phyloP scores from a whole-genome alignment of 1,284 basidiomycete genomes.

The Ustilago tritici region DNA sequence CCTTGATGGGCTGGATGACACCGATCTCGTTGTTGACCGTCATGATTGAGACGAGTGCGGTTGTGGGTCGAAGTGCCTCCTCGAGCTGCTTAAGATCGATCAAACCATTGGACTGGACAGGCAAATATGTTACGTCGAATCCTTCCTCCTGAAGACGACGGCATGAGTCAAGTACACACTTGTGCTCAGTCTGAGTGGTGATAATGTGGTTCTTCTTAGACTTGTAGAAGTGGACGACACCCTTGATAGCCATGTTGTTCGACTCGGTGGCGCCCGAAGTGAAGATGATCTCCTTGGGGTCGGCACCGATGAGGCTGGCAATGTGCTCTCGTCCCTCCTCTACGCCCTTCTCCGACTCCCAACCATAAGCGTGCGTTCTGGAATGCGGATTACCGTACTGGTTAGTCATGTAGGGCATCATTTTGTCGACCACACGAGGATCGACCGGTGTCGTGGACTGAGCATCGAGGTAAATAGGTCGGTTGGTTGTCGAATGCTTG shows the following conservation, averaged over 20 bases:
- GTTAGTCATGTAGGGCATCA: conserved; percentile 95
- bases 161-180: conserved; percentile 98
- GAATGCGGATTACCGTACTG: conserved; percentile 99
- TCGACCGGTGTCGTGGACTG: conserved; percentile 92
- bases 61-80: conserved; percentile 83
- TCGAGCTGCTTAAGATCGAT: conserved; percentile 82
- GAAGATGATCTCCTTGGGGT: conserved; percentile 95
- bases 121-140: conserved; percentile 96
- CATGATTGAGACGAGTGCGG: conserved; percentile 94
- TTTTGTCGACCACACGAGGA: conserved; percentile 94
- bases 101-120: conserved; percentile 88
- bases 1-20: conserved; percentile 95
- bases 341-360: conserved; percentile 96
- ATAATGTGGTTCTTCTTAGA: conserved; percentile 73
- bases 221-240: conserved; percentile 84
- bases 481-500: conserved; percentile 49
- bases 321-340: conserved; percentile 92
- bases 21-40: conserved; percentile 99
- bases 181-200: conserved; percentile 81
- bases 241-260: conserved; percentile 98
- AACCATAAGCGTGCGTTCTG: conserved; percentile 97
- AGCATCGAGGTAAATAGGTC: conserved; percentile 69
- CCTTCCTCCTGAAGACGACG: conserved; percentile 94
- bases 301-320: conserved; percentile 91
- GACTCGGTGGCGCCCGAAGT: conserved; percentile 98